Evolutionary conservation across 805 yeast genomes (phyloP), one percentile per base, ranked within the genome.

Genomic region (Clavispora santaluciae): DNA sequence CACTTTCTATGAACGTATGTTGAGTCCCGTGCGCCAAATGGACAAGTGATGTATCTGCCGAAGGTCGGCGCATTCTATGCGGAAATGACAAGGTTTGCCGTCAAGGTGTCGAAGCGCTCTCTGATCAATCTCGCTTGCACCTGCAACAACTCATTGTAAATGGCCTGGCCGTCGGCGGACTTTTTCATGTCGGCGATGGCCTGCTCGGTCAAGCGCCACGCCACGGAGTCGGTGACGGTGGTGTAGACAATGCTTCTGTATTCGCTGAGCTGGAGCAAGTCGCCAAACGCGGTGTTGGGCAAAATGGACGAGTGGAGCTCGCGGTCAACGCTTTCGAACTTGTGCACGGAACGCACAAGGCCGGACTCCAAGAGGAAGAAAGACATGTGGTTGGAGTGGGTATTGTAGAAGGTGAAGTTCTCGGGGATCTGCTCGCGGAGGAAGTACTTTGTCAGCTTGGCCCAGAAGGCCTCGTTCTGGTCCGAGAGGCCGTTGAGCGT

Each of bases 211-310:
- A 90, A 61, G 35, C 75, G 68, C 96, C 96, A 89, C 1, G 85
- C 70, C 8, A 76, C 73, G 2, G 84, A 68, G 39, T 80, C 85
- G 22, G 69, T 71, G 37, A 82, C 88, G 1, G 84, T 78, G 6
- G 67, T 62, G 40, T 81, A 75, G 3, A 63, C 58, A 4, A 76
- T 68, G 10, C 70, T 66, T 9, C 78, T 66, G 34, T 72, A 64
- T 9, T 60, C 57, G 25, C 57, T 55, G 6, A 46, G 34, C 30
- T 58, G 65, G 12, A 53, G 56, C 30, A 68, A 56, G 36, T 84
- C 88, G 2, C 95, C 93, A 59, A 83, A 83, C 1, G 86, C 76
- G 0, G 91, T 83, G 43, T 84, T 75, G 4, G 93, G 88, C 39
- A 86, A 70, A 24, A 84, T 78, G 13, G 67, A 60, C 11, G 70